These are phyloP conservation scores for Fusarium brevicatenulatum DNA, from an alignment of 2,329 filamentous ascomycete species.

Conservation along the genomic window DNA sequence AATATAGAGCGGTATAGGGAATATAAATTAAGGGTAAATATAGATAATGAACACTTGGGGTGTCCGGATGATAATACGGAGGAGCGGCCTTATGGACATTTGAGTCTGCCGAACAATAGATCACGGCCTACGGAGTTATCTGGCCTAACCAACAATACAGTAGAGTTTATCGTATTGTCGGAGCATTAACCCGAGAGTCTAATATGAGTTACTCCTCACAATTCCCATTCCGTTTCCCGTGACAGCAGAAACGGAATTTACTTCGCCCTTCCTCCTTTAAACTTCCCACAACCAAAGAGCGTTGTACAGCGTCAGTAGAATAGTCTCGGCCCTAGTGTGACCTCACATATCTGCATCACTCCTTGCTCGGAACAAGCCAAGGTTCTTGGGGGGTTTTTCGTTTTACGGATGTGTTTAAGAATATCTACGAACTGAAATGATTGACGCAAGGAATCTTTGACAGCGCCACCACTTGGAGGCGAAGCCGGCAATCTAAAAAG, in stretches of 20 bases:
- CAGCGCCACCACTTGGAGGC: slow-evolving; percentile 20
- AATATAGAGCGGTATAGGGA: no score
- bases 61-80: slow-evolving; percentile 7
- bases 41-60: no score
- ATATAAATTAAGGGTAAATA: no score
- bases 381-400: background rate
- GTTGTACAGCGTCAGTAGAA: slow-evolving; percentile 7
- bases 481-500: background rate
- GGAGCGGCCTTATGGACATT: slow-evolving; percentile 11
- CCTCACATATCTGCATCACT: background rate
- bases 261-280: background rate
- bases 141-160: background rate
- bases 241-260: slow-evolving; percentile 8
- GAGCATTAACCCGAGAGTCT: background rate
- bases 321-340: slow-evolving; percentile 19
- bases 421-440: background rate
- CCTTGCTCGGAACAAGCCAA: background rate
- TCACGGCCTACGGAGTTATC: background rate
- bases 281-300: slow-evolving; percentile 1
- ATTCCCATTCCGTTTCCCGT: slow-evolving; percentile 31
- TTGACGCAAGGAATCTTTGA: slow-evolving; percentile 14
- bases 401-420: background rate
- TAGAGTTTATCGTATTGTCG: background rate
- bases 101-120: slow-evolving; percentile 7
- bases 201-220: background rate